A percentile compares a stretch with the other conserved stretches of the same genome.
Conservation (phyloP, 108 stramenopile species). For the Tribonema minus region DNA sequence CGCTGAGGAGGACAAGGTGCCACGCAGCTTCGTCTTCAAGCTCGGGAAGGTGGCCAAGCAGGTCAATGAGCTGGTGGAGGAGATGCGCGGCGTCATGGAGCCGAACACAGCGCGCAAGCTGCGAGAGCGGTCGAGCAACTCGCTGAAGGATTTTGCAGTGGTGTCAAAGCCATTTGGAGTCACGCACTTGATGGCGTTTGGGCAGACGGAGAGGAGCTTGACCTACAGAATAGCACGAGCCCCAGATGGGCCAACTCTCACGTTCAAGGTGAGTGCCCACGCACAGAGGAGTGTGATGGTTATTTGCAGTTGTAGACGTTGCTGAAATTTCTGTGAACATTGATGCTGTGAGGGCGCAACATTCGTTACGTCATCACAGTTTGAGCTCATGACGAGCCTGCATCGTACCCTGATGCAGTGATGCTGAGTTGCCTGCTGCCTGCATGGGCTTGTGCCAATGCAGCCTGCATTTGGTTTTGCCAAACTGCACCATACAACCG, state of each 20-base stretch:
- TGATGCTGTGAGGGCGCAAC: too few species aligned
- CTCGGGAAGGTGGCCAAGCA: slow-evolving; percentile 41
- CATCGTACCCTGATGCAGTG: too few species aligned
- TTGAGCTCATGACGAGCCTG: too few species aligned
- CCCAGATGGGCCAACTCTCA: slow-evolving; percentile 87
- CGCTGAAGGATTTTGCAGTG: slow-evolving; percentile 60
- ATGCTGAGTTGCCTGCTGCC: too few species aligned
- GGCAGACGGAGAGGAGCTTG: slow-evolving; percentile 74
- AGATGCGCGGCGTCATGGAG: slow-evolving; percentile 84
- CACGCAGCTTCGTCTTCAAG: slow-evolving; percentile 49
- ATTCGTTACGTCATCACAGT: too few species aligned
- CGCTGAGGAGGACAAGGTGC: slow-evolving; percentile 40
- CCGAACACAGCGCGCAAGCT: slow-evolving; percentile 93
- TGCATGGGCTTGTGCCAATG: too few species aligned
- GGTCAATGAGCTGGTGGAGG: slow-evolving; percentile 74
- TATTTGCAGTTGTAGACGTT: too few species aligned
- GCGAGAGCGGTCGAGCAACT: slow-evolving; percentile 55
- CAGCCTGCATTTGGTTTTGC: too few species aligned
- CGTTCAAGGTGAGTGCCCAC: slow-evolving; percentile 88
- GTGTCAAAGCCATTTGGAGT: slow-evolving; percentile 80
- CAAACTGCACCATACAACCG: too few species aligned
- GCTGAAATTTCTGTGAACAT: too few species aligned
- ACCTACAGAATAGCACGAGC: slow-evolving; percentile 76
- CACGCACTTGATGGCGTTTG: slow-evolving; percentile 83
- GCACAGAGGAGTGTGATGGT: too few species aligned